phyloP scores from a whole-genome alignment of 2,329 filamentous ascomycete species.

The Pleurostoma richardsiae region DNA sequence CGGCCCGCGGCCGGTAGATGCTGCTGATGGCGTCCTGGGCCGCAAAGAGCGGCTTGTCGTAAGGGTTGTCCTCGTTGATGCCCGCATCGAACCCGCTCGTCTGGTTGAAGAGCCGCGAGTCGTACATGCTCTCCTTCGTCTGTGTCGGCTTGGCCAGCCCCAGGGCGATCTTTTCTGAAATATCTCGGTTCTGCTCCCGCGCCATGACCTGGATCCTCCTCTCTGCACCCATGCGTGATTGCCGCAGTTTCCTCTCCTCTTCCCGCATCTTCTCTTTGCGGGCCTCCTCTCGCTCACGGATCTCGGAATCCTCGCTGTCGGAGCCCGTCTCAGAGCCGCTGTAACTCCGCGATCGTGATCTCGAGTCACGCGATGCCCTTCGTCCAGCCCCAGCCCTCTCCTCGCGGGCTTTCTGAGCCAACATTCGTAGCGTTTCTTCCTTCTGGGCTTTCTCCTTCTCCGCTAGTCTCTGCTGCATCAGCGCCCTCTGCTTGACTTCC shows the following conservation, averaged over 20 bases:
- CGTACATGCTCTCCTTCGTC: slow-evolving; percentile 91
- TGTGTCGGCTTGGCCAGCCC: slow-evolving; percentile 93
- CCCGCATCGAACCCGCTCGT: slow-evolving; percentile 84
- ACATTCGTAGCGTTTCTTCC: slow-evolving; percentile 80
- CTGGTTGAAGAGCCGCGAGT: slow-evolving; percentile 92
- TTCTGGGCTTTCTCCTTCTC: slow-evolving; percentile 96
- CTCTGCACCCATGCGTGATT: slow-evolving; percentile 94
- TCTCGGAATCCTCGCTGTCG: slow-evolving; percentile 61
- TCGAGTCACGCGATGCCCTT: slow-evolving; percentile 14
- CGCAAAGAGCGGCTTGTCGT: slow-evolving; percentile 95
- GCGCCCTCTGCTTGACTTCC: slow-evolving; percentile 84
- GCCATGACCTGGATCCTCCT: slow-evolving; percentile 88
- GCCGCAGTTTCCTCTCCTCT: slow-evolving; percentile 82
- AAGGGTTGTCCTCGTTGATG: slow-evolving; percentile 96
- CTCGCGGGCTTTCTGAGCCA: slow-evolving; percentile 89
- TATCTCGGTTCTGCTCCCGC: slow-evolving; percentile 91
- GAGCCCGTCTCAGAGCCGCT: slow-evolving; percentile 44
- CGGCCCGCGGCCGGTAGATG: slow-evolving; percentile 81
- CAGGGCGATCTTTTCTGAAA: slow-evolving; percentile 93
- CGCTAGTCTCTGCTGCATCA: slow-evolving; percentile 93
- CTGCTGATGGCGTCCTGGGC: slow-evolving; percentile 91
- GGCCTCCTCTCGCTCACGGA: slow-evolving; percentile 70
- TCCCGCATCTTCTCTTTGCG: slow-evolving; percentile 76
- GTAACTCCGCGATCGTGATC: slow-evolving; percentile 44
- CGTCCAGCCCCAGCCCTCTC: slow-evolving; percentile 57